Evolutionary conservation across 257 asterid genomes (phyloP).

Genomic region (Ilex aquifolium): DNA sequence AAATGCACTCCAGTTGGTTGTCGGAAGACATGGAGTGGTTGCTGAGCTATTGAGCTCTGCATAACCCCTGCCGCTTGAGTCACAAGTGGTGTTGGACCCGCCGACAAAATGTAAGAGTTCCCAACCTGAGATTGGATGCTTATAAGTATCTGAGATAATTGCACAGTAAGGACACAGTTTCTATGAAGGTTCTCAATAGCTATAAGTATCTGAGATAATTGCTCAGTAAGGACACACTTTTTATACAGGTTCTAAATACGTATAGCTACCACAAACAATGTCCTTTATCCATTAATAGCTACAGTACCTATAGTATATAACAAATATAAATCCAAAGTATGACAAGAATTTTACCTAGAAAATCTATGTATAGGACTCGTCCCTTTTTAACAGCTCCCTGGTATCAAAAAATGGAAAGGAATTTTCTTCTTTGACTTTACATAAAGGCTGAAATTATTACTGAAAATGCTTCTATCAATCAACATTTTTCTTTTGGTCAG

Average conservation of each 20-base stretch:
- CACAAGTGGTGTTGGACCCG: conserved; percentile 72
- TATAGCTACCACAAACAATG: neutral
- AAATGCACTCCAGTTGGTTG: conserved; percentile 80
- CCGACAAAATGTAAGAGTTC: conserved; percentile 50
- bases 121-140: conserved; percentile 51
- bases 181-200: neutral
- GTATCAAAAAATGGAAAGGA: no score
- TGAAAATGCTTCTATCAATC: no score
- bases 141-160: conserved; percentile 13
- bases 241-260: neutral
- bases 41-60: conserved; percentile 70
- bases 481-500: no score
- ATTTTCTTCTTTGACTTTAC: no score
- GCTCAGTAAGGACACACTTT: neutral
- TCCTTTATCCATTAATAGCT: neutral
- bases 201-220: neutral
- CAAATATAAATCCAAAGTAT: no score
- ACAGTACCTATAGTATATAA: no score
- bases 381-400: no score
- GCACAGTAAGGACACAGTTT: conserved; percentile 2
- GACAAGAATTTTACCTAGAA: no score
- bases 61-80: conserved; percentile 77
- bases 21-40: conserved; percentile 65
- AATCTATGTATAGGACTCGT: no score
- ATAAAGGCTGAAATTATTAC: no score